phyloP scores from a whole-genome alignment of 257 asterid species.

The Plectranthus barbatus region DNA sequence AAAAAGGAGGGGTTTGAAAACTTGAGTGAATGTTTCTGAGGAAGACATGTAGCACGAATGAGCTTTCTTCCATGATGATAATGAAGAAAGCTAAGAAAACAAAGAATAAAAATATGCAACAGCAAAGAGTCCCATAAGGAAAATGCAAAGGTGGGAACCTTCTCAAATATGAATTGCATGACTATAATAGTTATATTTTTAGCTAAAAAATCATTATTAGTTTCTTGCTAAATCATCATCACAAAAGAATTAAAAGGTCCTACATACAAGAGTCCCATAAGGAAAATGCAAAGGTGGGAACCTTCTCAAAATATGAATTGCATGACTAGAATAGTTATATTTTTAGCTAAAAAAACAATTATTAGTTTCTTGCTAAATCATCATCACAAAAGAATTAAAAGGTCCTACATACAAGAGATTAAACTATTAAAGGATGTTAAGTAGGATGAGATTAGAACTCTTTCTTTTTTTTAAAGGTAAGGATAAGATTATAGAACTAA shows the following conservation, averaged over 20 bases:
- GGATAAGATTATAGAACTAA: not conserved
- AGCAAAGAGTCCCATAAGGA: not conserved
- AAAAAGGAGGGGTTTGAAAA: not conserved
- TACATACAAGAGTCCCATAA: not conserved
- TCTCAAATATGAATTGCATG: not conserved
- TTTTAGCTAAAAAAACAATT: not conserved
- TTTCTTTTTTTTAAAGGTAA: too few relatives aligned
- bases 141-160: constrained; percentile 1
- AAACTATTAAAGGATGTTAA: constrained; percentile 1
- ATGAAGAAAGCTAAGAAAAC: not conserved
- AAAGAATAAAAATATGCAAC: not conserved
- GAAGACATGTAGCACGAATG: not conserved
- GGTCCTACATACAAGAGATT: not conserved
- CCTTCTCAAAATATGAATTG: not conserved
- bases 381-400: not conserved
- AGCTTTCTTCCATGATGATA: not conserved
- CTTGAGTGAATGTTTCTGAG: not conserved
- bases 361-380: not conserved
- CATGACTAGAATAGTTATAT: not conserved
- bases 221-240: not conserved
- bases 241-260: constrained; percentile 7
- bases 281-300: not conserved
- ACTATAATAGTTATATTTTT: not conserved
- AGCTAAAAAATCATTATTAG: not conserved
- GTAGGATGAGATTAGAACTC: not conserved